A percentile compares a stretch with the other conserved stretches of the same genome.
Evolutionary conservation across 2,329 filamentous ascomycete genomes (phyloP).

Genomic region (Aspergillus vadensis): DNA sequence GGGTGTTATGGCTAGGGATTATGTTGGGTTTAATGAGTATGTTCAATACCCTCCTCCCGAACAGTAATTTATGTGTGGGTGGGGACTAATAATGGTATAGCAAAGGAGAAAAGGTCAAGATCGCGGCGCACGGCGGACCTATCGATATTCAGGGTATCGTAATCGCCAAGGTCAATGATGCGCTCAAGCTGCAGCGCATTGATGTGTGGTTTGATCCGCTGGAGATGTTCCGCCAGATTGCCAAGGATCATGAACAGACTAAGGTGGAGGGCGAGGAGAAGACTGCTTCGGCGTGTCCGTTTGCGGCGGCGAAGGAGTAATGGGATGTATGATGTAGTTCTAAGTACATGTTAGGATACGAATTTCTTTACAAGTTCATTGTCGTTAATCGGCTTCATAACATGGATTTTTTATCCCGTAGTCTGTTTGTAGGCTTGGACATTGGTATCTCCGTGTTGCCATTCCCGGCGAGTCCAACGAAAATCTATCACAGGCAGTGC

Average conservation of each 20-base stretch:
- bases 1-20: constrained; percentile 68
- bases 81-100: constrained; percentile 36
- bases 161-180: constrained; percentile 63
- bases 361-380: too few species aligned
- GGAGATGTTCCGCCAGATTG: constrained; percentile 68
- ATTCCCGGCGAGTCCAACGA: accelerated
- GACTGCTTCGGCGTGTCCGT: constrained; percentile 10
- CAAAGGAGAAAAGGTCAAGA: constrained; percentile 63
- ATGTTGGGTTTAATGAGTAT: constrained; percentile 65
- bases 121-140: constrained; percentile 60
- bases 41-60: constrained; percentile 26
- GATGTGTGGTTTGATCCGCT: constrained; percentile 68
- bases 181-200: constrained; percentile 59
- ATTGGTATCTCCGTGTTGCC: too few species aligned
- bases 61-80: too few species aligned
- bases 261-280: not conserved
- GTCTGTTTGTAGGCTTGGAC: too few species aligned
- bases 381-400: too few species aligned
- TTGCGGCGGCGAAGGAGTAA: constrained; percentile 7
- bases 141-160: constrained; percentile 68
- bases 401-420: not conserved
- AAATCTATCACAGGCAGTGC: too few species aligned
- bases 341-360: not conserved
- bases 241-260: constrained; percentile 7
- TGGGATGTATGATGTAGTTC: not conserved